phyloP scores from a whole-genome alignment of 2,329 filamentous ascomycete species.

The Phialophora verrucosa region DNA sequence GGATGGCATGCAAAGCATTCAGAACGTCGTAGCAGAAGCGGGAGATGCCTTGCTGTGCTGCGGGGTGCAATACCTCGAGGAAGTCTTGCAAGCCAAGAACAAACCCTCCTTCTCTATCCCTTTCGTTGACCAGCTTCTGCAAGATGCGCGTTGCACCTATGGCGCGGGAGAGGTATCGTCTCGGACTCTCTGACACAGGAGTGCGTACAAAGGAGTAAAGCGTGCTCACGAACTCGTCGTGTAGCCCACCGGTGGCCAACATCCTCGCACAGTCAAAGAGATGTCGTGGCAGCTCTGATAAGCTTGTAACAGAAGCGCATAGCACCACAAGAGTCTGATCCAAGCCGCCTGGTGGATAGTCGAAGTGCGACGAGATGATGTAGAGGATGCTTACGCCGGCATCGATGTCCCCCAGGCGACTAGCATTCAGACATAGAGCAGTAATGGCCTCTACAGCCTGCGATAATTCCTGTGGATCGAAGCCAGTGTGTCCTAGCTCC shows the following conservation, averaged over 20 bases:
- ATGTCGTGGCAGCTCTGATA: conserved; percentile 28
- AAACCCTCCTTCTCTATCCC: conserved; percentile 21
- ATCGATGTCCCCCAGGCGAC: conserved; percentile 34
- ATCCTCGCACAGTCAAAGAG: conserved; percentile 31
- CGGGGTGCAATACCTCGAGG: conserved; percentile 30
- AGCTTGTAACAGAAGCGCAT: conserved; percentile 34
- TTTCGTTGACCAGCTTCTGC: conserved; percentile 27
- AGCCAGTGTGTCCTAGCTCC: conserved; percentile 27
- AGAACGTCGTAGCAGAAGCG: conserved; percentile 36
- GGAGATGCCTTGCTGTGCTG: conserved; percentile 31
- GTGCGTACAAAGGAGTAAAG: conserved; percentile 32
- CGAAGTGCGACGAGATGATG: conserved; percentile 27
- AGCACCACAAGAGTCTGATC: conserved; percentile 33
- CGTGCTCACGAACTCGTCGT: conserved; percentile 25
- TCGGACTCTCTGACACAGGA: conserved; percentile 26
- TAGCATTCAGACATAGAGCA: conserved; percentile 33
- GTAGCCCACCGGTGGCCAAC: conserved; percentile 27
- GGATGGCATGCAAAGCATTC: conserved; percentile 26
- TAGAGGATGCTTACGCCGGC: conserved; percentile 33
- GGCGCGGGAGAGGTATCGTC: conserved; percentile 32
- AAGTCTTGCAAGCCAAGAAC: conserved; percentile 28
- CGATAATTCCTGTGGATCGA: conserved; percentile 28
- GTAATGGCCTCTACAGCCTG: conserved; percentile 27
- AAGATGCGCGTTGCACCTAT: conserved; percentile 34
- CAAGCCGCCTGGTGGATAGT: conserved; percentile 32